A percentile compares a stretch with the other conserved stretches of the same genome.
Evolutionary conservation across 2,329 filamentous ascomycete genomes (phyloP).

Genomic region (Fusarium verrucosum): DNA sequence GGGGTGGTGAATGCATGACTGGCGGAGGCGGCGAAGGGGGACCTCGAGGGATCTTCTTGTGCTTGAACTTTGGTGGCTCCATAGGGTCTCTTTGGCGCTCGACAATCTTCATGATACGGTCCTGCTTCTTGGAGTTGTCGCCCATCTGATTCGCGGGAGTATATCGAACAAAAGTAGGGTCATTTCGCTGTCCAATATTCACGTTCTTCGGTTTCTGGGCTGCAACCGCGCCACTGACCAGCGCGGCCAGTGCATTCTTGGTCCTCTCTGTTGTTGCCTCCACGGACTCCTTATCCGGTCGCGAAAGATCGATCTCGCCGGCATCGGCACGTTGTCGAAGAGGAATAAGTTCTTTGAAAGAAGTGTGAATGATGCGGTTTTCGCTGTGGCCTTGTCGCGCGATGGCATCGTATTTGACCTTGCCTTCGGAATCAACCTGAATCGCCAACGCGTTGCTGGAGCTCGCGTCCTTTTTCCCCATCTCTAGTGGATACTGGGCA

Average conservation of each 20-base stretch:
- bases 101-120: conserved; percentile 98
- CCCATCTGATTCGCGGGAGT: conserved; percentile 98
- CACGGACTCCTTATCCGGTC: conserved; percentile 86
- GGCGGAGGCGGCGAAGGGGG: conserved; percentile 93
- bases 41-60: conserved; percentile 96
- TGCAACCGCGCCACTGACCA: conserved; percentile 86
- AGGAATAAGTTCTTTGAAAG: conserved; percentile 96
- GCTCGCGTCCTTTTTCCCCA: conserved; percentile 81
- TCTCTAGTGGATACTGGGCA: conserved; percentile 94
- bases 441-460: conserved; percentile 90
- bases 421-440: conserved; percentile 89
- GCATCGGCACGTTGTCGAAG: conserved; percentile 91
- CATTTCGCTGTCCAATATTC: conserved; percentile 79
- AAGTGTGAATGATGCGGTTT: conserved; percentile 87
- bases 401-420: conserved; percentile 96
- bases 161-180: conserved; percentile 94
- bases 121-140: conserved; percentile 83
- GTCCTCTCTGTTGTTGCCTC: conserved; percentile 86
- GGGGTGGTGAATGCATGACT: conserved; percentile 91
- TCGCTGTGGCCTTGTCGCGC: conserved; percentile 88
- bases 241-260: conserved; percentile 80
- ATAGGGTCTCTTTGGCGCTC: conserved; percentile 93
- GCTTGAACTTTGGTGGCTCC: conserved; percentile 98
- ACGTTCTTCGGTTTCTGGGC: conserved; percentile 97
- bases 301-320: conserved; percentile 86